Conservation (phyloP, 257 asterid species). For the Solanum ossicruentum region DNA sequence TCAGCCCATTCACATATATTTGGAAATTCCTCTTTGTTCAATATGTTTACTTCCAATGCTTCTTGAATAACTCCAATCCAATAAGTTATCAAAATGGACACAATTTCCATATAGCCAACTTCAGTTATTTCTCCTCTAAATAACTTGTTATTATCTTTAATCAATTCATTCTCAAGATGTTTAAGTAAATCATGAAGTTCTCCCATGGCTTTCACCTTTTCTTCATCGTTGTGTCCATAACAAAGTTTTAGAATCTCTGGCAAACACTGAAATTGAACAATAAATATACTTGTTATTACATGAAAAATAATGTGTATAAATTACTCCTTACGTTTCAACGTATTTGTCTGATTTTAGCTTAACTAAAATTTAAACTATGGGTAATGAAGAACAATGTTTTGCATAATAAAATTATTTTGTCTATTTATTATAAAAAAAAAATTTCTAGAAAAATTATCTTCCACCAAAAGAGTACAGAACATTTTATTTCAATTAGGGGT, state of each 20-base stretch:
- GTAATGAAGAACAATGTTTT: too few relatives aligned
- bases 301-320: too few relatives aligned
- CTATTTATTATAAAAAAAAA: too few relatives aligned
- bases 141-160: background rate
- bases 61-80: background rate
- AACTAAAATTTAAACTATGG: too few relatives aligned
- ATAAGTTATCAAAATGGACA: background rate
- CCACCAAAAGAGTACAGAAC: too few relatives aligned
- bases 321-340: too few relatives aligned
- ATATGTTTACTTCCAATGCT: background rate
- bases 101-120: background rate
- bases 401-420: too few relatives aligned
- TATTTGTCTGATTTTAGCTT: too few relatives aligned
- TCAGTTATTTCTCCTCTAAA: background rate
- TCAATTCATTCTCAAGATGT: background rate
- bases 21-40: slow-evolving; percentile 1
- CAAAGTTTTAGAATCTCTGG: background rate
- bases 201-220: background rate
- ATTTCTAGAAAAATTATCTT: too few relatives aligned
- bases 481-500: too few relatives aligned
- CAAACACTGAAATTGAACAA: background rate
- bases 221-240: background rate
- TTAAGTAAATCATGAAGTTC: background rate
- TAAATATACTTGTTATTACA: background rate
- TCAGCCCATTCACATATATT: background rate